Evolutionary conservation across 805 yeast genomes (phyloP).

Genomic region (Kregervanrija fluxuum): DNA sequence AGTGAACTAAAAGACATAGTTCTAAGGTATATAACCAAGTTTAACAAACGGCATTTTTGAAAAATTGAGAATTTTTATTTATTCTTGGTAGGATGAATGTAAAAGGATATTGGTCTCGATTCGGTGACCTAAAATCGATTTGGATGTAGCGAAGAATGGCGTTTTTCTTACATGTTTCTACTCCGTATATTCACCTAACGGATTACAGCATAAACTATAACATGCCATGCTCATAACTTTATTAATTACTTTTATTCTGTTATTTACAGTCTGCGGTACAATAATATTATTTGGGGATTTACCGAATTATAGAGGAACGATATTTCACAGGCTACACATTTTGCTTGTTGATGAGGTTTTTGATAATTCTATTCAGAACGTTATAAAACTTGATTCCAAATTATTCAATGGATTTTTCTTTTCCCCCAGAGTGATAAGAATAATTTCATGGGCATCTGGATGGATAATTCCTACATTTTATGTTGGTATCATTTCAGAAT

Average conservation of each 20-base stretch:
- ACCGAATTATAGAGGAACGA: constrained; percentile 32
- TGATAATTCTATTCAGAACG: constrained; percentile 1
- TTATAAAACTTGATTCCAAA: constrained; percentile 16
- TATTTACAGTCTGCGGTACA: constrained; percentile 15
- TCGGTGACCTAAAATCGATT: no score
- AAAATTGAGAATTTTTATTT: no score
- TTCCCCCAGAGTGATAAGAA: constrained; percentile 7
- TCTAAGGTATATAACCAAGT: no score
- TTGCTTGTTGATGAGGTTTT: constrained; percentile 8
- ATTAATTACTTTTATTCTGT: constrained; percentile 1
- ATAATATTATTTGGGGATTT: constrained; percentile 42
- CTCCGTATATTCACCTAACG: no score
- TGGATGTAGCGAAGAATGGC: no score
- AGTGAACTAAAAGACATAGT: no score
- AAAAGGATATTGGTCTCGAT: no score
- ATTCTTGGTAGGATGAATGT: no score
- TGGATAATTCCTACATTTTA: constrained; percentile 42
- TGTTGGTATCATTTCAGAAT: constrained; percentile 26
- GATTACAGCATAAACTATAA: no score
- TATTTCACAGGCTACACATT: constrained; percentile 19
- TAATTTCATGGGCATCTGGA: constrained; percentile 18
- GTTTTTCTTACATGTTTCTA: no score
- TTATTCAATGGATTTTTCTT: constrained; percentile 19
- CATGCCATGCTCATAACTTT: not conserved
- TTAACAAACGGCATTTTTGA: no score